Evolutionary conservation across 768 basidiomycete genomes (phyloP).

Genomic region (Coprinopsis marcescibilis): DNA sequence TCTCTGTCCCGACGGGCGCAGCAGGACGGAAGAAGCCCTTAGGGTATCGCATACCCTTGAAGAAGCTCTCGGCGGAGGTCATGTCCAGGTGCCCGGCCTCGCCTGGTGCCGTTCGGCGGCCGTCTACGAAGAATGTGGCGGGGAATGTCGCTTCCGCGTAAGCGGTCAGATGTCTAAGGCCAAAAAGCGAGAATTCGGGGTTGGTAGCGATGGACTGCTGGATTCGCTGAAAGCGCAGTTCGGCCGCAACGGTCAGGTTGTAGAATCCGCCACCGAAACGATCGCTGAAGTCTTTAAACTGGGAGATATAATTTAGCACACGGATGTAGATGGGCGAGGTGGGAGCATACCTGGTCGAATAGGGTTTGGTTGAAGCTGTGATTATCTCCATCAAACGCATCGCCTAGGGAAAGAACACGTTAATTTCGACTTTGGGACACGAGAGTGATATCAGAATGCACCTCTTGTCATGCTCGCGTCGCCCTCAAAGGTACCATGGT

Average conservation of each 20-base stretch:
- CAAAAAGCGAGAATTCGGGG: slow-evolving; percentile 15
- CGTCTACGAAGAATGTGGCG: slow-evolving; percentile 16
- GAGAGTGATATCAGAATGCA: neutral
- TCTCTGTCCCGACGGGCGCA: slow-evolving; percentile 4
- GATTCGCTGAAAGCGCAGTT: slow-evolving; percentile 16
- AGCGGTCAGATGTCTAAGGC: slow-evolving; percentile 17
- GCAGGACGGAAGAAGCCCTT: slow-evolving; percentile 13
- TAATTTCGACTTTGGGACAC: neutral
- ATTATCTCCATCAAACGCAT: slow-evolving; percentile 17
- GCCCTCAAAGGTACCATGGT: slow-evolving; percentile 17
- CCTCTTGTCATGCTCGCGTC: slow-evolving; percentile 14
- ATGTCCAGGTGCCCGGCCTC: slow-evolving; percentile 9
- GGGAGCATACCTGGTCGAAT: slow-evolving; percentile 17
- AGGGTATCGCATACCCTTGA: slow-evolving; percentile 15
- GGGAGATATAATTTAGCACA: too few species aligned
- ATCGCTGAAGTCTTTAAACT: slow-evolving; percentile 17
- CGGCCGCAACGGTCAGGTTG: slow-evolving; percentile 16
- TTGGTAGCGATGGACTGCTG: slow-evolving; percentile 18
- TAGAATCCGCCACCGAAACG: slow-evolving; percentile 18
- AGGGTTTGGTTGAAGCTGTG: slow-evolving; percentile 18
- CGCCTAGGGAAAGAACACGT: neutral
- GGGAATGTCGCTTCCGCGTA: slow-evolving; percentile 18
- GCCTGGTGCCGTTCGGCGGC: too few species aligned
- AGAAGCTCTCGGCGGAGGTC: slow-evolving; percentile 15
- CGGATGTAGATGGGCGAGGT: too few species aligned